Conservation (phyloP, 345 rosid genomes). For the Limnanthes douglasii region DNA sequence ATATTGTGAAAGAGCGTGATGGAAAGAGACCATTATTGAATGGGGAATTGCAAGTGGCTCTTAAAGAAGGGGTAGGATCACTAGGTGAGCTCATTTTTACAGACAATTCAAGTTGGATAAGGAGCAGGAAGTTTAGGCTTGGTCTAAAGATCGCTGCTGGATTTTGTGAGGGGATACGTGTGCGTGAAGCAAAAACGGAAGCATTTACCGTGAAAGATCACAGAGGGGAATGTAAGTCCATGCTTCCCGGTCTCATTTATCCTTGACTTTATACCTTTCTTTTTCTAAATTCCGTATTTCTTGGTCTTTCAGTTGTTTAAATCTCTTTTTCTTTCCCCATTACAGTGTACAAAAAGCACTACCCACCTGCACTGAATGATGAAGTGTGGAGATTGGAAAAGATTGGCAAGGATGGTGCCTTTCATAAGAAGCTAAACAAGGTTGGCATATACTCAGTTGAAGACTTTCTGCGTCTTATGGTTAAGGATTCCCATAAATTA, state of each 20-base stretch:
- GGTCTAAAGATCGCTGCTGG: slow-evolving; percentile 75
- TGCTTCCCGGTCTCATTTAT: background rate
- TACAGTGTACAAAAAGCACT: slow-evolving; percentile 97
- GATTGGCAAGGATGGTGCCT: slow-evolving; percentile 97
- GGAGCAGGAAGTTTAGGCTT: slow-evolving; percentile 92
- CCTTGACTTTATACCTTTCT: background rate
- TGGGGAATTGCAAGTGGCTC: slow-evolving; percentile 78
- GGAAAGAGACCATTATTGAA: slow-evolving; percentile 89
- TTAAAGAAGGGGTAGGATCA: slow-evolving; percentile 97
- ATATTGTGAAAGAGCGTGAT: slow-evolving; percentile 87
- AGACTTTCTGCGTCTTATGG: slow-evolving; percentile 65
- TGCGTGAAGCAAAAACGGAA: slow-evolving; percentile 96
- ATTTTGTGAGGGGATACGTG: slow-evolving; percentile 60
- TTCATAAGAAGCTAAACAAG: slow-evolving; percentile 66
- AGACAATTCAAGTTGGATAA: slow-evolving; percentile 97
- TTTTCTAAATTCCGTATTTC: slow-evolving; percentile 3
- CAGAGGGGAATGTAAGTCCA: slow-evolving; percentile 74
- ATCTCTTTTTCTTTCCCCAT: slow-evolving; percentile 3
- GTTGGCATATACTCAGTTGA: slow-evolving; percentile 44
- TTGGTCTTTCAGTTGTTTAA: slow-evolving; percentile 6
- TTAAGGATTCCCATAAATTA: slow-evolving; percentile 55
- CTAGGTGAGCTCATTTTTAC: slow-evolving; percentile 83
- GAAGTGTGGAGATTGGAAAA: slow-evolving; percentile 98
- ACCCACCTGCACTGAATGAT: slow-evolving; percentile 77
- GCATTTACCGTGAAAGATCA: slow-evolving; percentile 96